These are phyloP conservation scores for Aspergillus chevalieri DNA, from an alignment of 2,329 filamentous ascomycete species.

Conservation along the genomic window DNA sequence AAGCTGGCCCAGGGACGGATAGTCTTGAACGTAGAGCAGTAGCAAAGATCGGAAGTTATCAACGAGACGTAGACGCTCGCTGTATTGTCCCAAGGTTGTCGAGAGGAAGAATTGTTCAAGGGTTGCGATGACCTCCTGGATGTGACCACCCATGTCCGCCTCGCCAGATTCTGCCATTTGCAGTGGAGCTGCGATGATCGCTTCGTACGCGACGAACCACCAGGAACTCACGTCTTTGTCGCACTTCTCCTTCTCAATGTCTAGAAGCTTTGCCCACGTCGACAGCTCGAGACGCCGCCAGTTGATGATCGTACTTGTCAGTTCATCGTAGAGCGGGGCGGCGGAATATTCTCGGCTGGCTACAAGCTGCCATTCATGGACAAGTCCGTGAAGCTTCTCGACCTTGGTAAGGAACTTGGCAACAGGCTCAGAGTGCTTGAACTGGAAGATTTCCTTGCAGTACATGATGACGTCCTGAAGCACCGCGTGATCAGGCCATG, in stretches of 20 bases:
- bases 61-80: constrained; percentile 65
- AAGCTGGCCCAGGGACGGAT: constrained; percentile 54
- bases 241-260: constrained; percentile 72
- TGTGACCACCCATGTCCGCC: constrained; percentile 59
- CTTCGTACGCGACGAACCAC: constrained; percentile 97
- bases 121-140: constrained; percentile 64
- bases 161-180: constrained; percentile 55
- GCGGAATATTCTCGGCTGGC: constrained; percentile 74
- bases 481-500: constrained; percentile 69
- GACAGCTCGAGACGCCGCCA: constrained; percentile 89
- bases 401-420: constrained; percentile 79
- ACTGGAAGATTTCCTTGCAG: constrained; percentile 68
- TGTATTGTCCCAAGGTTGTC: constrained; percentile 76
- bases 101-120: constrained; percentile 72
- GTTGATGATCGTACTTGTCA: constrained; percentile 74
- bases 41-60: constrained; percentile 59
- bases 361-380: constrained; percentile 94
- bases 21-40: constrained; percentile 53
- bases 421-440: constrained; percentile 74
- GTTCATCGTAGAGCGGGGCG: constrained; percentile 62
- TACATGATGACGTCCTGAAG: constrained; percentile 70
- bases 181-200: constrained; percentile 69
- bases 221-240: constrained; percentile 74
- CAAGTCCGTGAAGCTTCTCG: constrained; percentile 76
- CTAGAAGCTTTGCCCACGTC: constrained; percentile 84